phyloP scores from a whole-genome alignment of 305 asterid genomes.

The Fraxinus sp. region DNA sequence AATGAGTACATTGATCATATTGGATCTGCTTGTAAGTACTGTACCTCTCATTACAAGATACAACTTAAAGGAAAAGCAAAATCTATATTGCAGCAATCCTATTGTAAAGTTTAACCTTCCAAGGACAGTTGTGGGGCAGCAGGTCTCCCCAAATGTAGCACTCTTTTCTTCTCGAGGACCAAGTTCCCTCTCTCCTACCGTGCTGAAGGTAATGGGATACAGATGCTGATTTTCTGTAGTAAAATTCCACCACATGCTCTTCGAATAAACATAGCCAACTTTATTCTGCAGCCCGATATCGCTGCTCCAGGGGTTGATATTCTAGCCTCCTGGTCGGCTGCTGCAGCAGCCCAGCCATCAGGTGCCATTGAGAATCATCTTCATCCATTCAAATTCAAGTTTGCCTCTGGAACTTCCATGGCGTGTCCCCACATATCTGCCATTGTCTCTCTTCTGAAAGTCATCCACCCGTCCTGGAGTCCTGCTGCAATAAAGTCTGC shows the following conservation, averaged over 20 bases:
- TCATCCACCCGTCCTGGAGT: slow-evolving; percentile 35
- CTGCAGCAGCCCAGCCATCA: slow-evolving; percentile 15
- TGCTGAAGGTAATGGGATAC: slow-evolving; percentile 25
- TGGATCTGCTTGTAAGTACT: background rate
- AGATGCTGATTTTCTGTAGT: background rate
- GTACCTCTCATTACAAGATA: background rate
- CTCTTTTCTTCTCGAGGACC: slow-evolving; percentile 41
- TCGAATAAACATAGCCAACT: background rate
- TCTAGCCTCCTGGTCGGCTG: slow-evolving; percentile 32
- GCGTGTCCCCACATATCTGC: slow-evolving; percentile 40
- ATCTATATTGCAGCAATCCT: slow-evolving; percentile 28
- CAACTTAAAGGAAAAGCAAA: background rate
- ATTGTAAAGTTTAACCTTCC: slow-evolving; percentile 30
- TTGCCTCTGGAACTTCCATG: slow-evolving; percentile 41
- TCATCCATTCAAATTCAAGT: slow-evolving; percentile 24
- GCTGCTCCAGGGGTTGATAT: slow-evolving; percentile 40
- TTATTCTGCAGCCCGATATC: slow-evolving; percentile 31
- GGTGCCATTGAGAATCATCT: background rate
- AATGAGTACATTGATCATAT: background rate
- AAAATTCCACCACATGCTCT: background rate
- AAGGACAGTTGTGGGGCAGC: slow-evolving; percentile 32
- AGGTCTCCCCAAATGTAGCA: slow-evolving; percentile 31
- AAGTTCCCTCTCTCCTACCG: slow-evolving; percentile 32
- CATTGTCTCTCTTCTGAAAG: slow-evolving; percentile 27
- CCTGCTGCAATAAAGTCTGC: slow-evolving; percentile 41